Conservation (phyloP, 257 asterid genomes). For the Voacanga thouarsii region DNA sequence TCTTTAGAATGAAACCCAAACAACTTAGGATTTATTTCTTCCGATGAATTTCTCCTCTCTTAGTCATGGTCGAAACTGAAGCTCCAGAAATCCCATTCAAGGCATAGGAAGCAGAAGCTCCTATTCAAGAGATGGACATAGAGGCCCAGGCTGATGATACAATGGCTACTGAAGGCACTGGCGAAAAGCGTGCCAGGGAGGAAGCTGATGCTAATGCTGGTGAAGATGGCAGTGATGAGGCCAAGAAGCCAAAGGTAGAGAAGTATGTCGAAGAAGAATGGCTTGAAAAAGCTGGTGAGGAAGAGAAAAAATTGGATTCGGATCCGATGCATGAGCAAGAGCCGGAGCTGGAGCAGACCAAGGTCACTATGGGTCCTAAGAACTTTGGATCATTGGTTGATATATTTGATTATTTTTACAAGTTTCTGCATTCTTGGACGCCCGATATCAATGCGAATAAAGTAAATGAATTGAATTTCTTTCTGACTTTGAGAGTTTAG, state of each 20-base stretch:
- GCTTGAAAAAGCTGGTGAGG: conserved; percentile 15
- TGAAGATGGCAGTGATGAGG: conserved; percentile 26
- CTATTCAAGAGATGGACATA: conserved; percentile 25
- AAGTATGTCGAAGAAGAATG: conserved; percentile 12
- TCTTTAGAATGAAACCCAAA: background rate
- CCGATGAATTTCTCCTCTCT: background rate
- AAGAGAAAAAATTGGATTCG: conserved; percentile 17
- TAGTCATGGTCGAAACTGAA: conserved; percentile 26
- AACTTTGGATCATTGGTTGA: conserved; percentile 57
- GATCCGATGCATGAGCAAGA: too few relatives aligned
- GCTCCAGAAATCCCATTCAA: conserved; percentile 15
- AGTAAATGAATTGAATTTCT: conserved; percentile 33
- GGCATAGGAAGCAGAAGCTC: conserved; percentile 9
- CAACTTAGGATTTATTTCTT: background rate
- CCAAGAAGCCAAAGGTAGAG: conserved; percentile 44
- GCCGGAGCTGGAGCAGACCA: conserved; percentile 9
- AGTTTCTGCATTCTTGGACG: conserved; percentile 70
- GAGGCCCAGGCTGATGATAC: conserved; percentile 27
- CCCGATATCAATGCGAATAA: conserved; percentile 56
- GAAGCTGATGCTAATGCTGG: conserved; percentile 39
- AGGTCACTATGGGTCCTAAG: conserved; percentile 57
- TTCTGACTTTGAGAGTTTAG: background rate
- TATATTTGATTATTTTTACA: conserved; percentile 70
- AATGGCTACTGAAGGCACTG: conserved; percentile 21
- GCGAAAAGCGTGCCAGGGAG: conserved; percentile 55